phyloP scores from a whole-genome alignment of 1,284 basidiomycete species.

The Ceratobasidium sp. region DNA sequence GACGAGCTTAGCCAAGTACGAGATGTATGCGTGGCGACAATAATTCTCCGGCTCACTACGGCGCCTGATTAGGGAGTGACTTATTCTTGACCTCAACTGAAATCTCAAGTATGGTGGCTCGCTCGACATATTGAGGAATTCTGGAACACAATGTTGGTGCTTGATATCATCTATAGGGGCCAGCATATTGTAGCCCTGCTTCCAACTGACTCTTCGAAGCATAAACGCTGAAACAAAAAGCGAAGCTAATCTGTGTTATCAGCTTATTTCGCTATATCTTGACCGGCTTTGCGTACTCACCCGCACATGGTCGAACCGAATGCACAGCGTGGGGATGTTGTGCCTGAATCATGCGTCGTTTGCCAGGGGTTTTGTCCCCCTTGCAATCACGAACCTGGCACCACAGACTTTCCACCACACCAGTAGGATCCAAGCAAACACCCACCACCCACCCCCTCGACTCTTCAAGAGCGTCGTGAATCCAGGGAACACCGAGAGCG shows the following conservation, averaged over 20 bases:
- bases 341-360: not conserved
- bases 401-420: slow-evolving; percentile 57
- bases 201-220: not conserved
- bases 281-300: not conserved
- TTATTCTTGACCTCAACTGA: not conserved
- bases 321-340: no score
- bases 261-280: not conserved
- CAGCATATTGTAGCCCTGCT: not conserved
- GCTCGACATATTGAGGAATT: not conserved
- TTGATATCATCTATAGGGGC: slow-evolving; percentile 8
- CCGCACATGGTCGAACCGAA: not conserved
- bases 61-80: not conserved
- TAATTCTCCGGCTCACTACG: not conserved
- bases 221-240: not conserved
- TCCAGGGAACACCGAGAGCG: slow-evolving; percentile 67
- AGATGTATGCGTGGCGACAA: not conserved
- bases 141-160: not conserved
- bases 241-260: not conserved
- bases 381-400: slow-evolving; percentile 67
- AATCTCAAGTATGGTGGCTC: not conserved
- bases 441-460: slow-evolving; percentile 59
- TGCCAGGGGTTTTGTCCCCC: slow-evolving; percentile 43
- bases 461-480: slow-evolving; percentile 63
- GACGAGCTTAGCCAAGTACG: not conserved
- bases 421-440: slow-evolving; percentile 59